Evolutionary conservation across 805 yeast genomes (phyloP).

Genomic region (Hermanozyma aechmeae): DNA sequence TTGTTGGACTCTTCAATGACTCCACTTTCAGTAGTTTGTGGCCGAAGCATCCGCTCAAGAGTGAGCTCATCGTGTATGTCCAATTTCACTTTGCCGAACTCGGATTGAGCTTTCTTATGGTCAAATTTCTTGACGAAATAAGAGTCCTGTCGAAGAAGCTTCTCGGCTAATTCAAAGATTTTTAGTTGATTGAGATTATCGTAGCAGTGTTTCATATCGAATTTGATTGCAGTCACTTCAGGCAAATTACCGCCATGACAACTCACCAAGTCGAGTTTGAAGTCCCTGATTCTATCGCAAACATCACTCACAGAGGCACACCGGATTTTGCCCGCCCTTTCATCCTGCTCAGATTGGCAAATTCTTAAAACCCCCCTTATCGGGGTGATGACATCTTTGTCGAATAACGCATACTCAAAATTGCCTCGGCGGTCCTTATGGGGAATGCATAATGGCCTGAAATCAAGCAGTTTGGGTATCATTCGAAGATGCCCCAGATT

Average conservation of each 20-base stretch:
- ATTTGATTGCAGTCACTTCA: slow-evolving; percentile 44
- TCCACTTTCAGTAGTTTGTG: no score
- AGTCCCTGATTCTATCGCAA: slow-evolving; percentile 26
- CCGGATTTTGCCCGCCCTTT: slow-evolving; percentile 6
- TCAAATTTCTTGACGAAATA: slow-evolving; percentile 1
- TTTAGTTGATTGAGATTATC: slow-evolving; percentile 54
- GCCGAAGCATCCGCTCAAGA: no score
- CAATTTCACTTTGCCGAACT: no score
- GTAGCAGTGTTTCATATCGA: slow-evolving; percentile 71
- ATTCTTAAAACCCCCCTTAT: slow-evolving; percentile 14
- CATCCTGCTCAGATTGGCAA: not conserved
- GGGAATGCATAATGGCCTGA: slow-evolving; percentile 55
- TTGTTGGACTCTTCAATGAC: slow-evolving; percentile 2
- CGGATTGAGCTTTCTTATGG: no score
- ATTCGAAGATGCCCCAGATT: slow-evolving; percentile 37
- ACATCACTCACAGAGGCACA: slow-evolving; percentile 39
- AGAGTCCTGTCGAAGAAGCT: slow-evolving; percentile 8
- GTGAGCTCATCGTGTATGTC: no score
- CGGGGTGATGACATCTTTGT: slow-evolving; percentile 34
- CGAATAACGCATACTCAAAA: slow-evolving; percentile 21
- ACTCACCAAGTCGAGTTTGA: slow-evolving; percentile 15
- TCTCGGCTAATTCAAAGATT: slow-evolving; percentile 23
- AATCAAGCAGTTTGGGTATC: slow-evolving; percentile 53
- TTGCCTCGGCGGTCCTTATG: no score
- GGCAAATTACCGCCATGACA: slow-evolving; percentile 19